Evolutionary conservation across 768 basidiomycete genomes (phyloP).

Genomic region (Leccinum arenicola): DNA sequence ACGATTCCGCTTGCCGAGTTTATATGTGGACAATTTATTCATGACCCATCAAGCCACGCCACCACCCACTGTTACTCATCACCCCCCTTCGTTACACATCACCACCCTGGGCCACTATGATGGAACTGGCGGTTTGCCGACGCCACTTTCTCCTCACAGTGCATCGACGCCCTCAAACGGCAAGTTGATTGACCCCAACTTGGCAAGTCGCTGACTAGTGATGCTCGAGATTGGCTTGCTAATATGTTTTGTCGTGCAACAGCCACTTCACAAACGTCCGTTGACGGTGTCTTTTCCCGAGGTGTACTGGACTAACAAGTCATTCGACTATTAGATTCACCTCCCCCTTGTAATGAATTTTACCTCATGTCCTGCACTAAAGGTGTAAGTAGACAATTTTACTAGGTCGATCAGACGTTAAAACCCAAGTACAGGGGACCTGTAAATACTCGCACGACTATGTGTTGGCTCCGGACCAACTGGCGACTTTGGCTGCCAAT

Average conservation of each 20-base stretch:
- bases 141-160: constrained; percentile 59
- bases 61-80: constrained; percentile 28
- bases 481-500: constrained; percentile 65
- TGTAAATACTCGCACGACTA: constrained; percentile 90
- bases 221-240: constrained; percentile 1
- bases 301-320: constrained; percentile 3
- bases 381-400: constrained; percentile 46
- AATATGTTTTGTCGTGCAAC: constrained; percentile 5
- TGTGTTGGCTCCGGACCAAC: constrained; percentile 64
- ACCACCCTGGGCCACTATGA: constrained; percentile 39
- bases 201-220: constrained; percentile 42
- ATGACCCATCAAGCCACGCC: constrained; percentile 30
- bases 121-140: constrained; percentile 60
- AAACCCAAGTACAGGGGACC: constrained; percentile 39
- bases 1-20: constrained; percentile 48
- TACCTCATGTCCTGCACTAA: constrained; percentile 83
- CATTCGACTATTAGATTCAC: constrained; percentile 51
- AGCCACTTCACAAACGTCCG: constrained; percentile 81
- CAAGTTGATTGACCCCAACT: constrained; percentile 56
- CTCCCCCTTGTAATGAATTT: constrained; percentile 83
- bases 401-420: constrained; percentile 14
- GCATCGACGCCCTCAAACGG: constrained; percentile 23
- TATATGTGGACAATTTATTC: constrained; percentile 53
- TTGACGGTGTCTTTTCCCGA: constrained; percentile 15
- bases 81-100: constrained; percentile 48